Evolutionary conservation across 2,329 filamentous ascomycete genomes (phyloP).

Genomic region (Fusarium miscanthi): DNA sequence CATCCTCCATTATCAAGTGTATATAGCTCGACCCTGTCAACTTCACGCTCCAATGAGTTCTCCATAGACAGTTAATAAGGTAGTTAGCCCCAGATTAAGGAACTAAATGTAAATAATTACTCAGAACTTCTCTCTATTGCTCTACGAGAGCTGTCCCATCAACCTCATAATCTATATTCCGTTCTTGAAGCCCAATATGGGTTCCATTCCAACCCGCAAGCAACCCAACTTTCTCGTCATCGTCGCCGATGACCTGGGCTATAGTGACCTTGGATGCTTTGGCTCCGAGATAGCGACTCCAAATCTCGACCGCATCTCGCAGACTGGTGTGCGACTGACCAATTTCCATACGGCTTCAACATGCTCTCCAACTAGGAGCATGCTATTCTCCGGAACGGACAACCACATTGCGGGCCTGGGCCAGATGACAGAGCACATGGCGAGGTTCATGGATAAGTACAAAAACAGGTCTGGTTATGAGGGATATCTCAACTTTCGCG

Average conservation of each 20-base stretch:
- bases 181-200: background rate
- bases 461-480: conserved; percentile 4
- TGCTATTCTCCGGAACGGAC: conserved; percentile 70
- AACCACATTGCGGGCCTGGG: conserved; percentile 66
- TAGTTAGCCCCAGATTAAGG: background rate
- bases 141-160: background rate
- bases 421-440: conserved; percentile 59
- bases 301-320: conserved; percentile 62
- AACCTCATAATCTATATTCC: background rate
- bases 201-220: conserved; percentile 49
- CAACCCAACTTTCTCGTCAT: conserved; percentile 45
- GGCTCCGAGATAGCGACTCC: conserved; percentile 68
- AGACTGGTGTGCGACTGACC: conserved; percentile 63
- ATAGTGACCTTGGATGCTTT: conserved; percentile 51
- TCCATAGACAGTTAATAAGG: background rate
- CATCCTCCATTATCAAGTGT: background rate
- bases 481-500: conserved; percentile 4
- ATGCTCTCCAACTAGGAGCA: conserved; percentile 67
- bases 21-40: background rate
- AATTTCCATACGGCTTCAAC: conserved; percentile 69
- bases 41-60: background rate
- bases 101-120: background rate
- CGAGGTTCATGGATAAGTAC: background rate
- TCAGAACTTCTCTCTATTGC: background rate
- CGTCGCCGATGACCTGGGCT: conserved; percentile 46